These are phyloP conservation scores for Postia placenta DNA, from an alignment of 768 basidiomycete genomes.

Conservation along the genomic window DNA sequence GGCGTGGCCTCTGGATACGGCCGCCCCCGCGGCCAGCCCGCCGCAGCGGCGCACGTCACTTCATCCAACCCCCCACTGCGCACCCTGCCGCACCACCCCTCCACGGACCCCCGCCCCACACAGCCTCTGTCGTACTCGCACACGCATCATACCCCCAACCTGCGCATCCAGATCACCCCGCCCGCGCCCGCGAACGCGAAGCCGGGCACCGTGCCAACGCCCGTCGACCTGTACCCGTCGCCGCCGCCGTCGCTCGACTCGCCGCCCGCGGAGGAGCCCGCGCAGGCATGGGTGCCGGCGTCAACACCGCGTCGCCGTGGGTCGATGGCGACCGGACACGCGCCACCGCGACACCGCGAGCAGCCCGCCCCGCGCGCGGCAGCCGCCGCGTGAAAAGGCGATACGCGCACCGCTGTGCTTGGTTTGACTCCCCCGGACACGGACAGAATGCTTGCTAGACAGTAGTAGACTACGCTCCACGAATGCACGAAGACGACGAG, in stretches of 20 bases:
- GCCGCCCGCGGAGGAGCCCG: constrained; percentile 17
- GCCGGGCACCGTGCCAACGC: constrained; percentile 10
- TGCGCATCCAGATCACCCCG: constrained; percentile 25
- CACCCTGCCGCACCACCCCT: constrained; percentile 1
- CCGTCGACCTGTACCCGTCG: constrained; percentile 30
- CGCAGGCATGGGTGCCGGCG: constrained; percentile 3
- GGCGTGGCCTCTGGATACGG: constrained; percentile 16
- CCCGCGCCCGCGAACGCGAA: constrained; percentile 3
- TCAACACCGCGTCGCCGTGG: constrained; percentile 1
- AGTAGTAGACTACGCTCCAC: neutral
- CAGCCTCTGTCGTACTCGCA: constrained; percentile 18
- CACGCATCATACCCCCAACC: constrained; percentile 20
- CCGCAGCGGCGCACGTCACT: neutral
- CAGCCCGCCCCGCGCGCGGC: constrained; percentile 7
- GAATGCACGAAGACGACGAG: neutral
- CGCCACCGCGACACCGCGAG: constrained; percentile 9
- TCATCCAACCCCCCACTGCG: constrained; percentile 2
- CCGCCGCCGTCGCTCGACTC: constrained; percentile 35
- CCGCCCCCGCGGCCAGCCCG: constrained; percentile 9
- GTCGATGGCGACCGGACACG: constrained; percentile 15
- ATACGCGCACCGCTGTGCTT: too few species aligned
- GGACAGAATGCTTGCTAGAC: constrained; percentile 1
- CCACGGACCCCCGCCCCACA: constrained; percentile 10
- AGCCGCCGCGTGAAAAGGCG: constrained; percentile 4
- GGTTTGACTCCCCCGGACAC: neutral